Evolutionary conservation across 2,329 filamentous ascomycete genomes (phyloP).

Genomic region (Leptographium procerum): DNA sequence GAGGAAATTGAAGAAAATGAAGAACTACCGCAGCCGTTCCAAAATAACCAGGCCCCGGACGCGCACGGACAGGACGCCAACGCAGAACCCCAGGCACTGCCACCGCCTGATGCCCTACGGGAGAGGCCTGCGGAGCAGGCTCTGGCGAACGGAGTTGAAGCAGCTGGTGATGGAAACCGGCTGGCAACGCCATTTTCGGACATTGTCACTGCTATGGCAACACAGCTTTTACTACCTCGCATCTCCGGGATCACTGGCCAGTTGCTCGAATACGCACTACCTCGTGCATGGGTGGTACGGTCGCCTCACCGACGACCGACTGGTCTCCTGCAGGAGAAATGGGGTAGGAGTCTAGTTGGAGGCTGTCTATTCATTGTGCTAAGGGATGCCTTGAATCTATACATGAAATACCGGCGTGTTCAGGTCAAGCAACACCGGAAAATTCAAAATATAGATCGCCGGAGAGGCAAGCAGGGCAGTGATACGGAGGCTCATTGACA

Average conservation of each 20-base stretch:
- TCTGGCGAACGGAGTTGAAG: conserved; percentile 1
- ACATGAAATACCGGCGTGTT: conserved; percentile 51
- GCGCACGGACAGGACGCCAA: not conserved
- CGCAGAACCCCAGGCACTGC: not conserved
- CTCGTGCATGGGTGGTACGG: conserved; percentile 51
- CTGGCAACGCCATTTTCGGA: conserved; percentile 21
- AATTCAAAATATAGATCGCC: conserved; percentile 37
- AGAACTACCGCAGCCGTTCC: conserved; percentile 4
- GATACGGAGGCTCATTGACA: not conserved
- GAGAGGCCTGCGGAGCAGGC: not conserved
- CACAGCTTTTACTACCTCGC: conserved; percentile 63
- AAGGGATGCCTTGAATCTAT: conserved; percentile 54
- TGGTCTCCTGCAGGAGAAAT: conserved; percentile 68
- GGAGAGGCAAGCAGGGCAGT: not conserved
- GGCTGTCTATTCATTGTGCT: conserved; percentile 81
- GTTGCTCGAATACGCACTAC: conserved; percentile 56
- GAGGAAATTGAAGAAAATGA: conserved; percentile 20
- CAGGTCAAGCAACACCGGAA: conserved; percentile 42
- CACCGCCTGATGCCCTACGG: not conserved
- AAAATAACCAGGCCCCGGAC: not conserved
- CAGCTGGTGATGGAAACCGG: conserved; percentile 16
- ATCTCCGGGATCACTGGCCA: conserved; percentile 73
- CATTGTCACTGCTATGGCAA: conserved; percentile 38
- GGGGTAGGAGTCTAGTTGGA: conserved; percentile 81
- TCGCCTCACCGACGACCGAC: conserved; percentile 12